These are phyloP conservation scores for Fusarium sp. DNA, from an alignment of 2,329 filamentous ascomycete genomes.

Conservation along the genomic window DNA sequence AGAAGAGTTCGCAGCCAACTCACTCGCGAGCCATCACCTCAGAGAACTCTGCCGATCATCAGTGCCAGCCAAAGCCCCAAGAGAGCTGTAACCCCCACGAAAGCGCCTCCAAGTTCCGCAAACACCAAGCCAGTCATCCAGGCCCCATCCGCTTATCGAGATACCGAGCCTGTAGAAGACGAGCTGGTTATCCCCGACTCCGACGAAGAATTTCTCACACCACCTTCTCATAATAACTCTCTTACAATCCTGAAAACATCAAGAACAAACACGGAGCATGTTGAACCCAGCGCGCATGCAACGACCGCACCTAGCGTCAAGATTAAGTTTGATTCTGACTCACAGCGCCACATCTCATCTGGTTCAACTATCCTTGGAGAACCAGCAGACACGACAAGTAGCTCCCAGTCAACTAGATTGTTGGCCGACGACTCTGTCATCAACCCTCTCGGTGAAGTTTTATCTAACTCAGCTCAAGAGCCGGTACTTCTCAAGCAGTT, in stretches of 20 bases:
- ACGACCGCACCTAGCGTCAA: neutral
- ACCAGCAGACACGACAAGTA: neutral
- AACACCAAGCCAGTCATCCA: neutral
- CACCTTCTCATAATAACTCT: constrained; percentile 46
- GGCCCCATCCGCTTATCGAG: neutral
- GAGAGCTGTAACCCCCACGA: constrained; percentile 15
- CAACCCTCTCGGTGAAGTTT: neutral
- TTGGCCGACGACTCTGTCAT: constrained; percentile 11
- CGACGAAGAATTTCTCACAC: constrained; percentile 65
- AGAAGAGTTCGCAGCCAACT: constrained; percentile 37
- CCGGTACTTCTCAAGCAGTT: constrained; percentile 48
- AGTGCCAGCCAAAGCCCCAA: constrained; percentile 13
- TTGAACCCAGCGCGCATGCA: neutral
- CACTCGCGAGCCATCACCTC: constrained; percentile 20
- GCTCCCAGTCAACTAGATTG: constrained; percentile 24
- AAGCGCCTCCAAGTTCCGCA: constrained; percentile 20
- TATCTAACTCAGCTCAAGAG: constrained; percentile 14
- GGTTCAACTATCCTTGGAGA: constrained; percentile 13
- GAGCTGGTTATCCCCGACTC: constrained; percentile 66
- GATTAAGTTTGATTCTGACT: constrained; percentile 14
- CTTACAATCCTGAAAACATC: constrained; percentile 22
- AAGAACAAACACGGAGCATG: neutral
- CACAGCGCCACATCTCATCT: constrained; percentile 29
- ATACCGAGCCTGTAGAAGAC: constrained; percentile 25
- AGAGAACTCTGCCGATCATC: constrained; percentile 6